Base-by-base conservation (phyloP, 352 stramenopile genomes). In the Phytophthora capsici region DNA sequence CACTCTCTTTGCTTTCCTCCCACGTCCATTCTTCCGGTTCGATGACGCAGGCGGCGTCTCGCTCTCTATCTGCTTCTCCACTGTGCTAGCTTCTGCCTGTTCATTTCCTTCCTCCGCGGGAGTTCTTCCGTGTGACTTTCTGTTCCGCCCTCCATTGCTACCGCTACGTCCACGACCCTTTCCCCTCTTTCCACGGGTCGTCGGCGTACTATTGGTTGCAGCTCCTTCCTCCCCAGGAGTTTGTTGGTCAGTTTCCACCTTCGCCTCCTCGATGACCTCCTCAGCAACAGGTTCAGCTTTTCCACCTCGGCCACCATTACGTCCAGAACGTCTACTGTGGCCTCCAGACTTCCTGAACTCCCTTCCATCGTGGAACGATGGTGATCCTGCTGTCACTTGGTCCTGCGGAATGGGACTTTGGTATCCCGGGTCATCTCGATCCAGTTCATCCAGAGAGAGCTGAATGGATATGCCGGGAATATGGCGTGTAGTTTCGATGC, bases 391-490 rank as follows among this genome's bases (percentile, higher is more conserved):
- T 12, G 76, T 70, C 26, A 90, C 82, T 41, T 87, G 77, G 30
- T 86, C 80, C 12, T 67, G 57, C 6, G 86, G 77, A 22, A 95
- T 84, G 30, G 86, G 88, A 51, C 75, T 85, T 59, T 93, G 86
- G 60, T 94, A 94, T 4, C 84, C 84, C 6, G 80, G 69, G 26
- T 92, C 71, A 4, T 72, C 66, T 44, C 60, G 74, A 53, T 93
- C 73, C 66, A 94, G 44, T 45, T 71, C 48, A 22, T 93, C 79
- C 41, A 93, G 71, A 25, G 86, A 91, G 28, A 95, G 55, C 47
- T 85, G 64, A 54, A 95, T 91, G 26, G 74, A 83, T 55, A 95
- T 94, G 36, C 82, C 78, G 1, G 88, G 82, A 49, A 94, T 88
- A 40, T 87, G 72, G 34, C 84, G 82, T 53, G 75, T 87, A 16